These are phyloP conservation scores for Leccinum uliginosum DNA, from an alignment of 768 basidiomycete species.

Conservation along the genomic window DNA sequence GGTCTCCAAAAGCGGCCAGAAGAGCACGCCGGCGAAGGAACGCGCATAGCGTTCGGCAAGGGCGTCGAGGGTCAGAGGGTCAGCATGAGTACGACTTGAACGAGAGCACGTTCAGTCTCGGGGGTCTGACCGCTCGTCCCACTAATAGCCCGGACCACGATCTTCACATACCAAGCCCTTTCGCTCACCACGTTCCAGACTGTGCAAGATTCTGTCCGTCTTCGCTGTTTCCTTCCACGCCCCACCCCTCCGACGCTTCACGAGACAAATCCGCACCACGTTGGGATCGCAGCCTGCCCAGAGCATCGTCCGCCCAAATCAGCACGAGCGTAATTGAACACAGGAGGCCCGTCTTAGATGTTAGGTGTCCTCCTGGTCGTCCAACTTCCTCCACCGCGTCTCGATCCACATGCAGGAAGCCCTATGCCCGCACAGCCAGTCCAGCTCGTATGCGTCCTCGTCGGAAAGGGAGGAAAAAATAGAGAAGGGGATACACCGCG, in stretches of 20 bases:
- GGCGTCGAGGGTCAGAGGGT: slow-evolving; percentile 28
- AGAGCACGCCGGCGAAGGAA: slow-evolving; percentile 64
- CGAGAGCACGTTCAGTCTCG: slow-evolving; percentile 41
- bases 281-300: slow-evolving; percentile 38
- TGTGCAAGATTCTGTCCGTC: neutral
- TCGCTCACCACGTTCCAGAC: slow-evolving; percentile 18
- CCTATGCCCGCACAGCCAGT: slow-evolving; percentile 10
- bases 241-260: slow-evolving; percentile 7
- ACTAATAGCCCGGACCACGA: slow-evolving; percentile 13
- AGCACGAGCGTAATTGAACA: slow-evolving; percentile 14
- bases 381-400: neutral
- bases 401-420: slow-evolving; percentile 10
- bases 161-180: slow-evolving; percentile 16
- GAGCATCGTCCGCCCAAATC: slow-evolving; percentile 3
- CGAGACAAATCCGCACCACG: slow-evolving; percentile 34
- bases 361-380: neutral
- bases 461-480: no score
- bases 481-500: no score
- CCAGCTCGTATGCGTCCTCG: no score
- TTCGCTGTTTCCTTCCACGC: slow-evolving; percentile 1
- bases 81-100: slow-evolving; percentile 45
- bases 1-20: slow-evolving; percentile 81
- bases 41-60: slow-evolving; percentile 58
- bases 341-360: slow-evolving; percentile 30
- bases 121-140: slow-evolving; percentile 19